phyloP scores from a whole-genome alignment of 2,329 filamentous ascomycete species.

The Fusarium foetens region DNA sequence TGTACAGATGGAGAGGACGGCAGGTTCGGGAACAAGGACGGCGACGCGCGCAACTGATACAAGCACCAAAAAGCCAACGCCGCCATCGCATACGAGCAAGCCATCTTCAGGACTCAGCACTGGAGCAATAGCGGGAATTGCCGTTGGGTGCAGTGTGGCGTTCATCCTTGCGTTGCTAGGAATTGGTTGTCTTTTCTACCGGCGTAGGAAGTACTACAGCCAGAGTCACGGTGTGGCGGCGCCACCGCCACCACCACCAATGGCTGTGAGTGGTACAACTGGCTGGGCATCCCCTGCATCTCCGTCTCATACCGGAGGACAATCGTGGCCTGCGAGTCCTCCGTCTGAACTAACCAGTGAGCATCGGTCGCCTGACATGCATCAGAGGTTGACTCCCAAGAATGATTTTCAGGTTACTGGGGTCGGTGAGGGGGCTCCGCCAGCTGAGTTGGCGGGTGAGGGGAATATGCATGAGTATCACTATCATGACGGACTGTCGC shows the following conservation, averaged over 20 bases:
- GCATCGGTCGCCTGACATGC: background rate
- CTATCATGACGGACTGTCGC: background rate
- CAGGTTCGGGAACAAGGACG: background rate
- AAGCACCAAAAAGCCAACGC: background rate
- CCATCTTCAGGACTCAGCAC: background rate
- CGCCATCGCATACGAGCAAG: background rate
- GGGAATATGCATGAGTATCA: background rate
- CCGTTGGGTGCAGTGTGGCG: background rate
- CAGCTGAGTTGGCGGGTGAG: background rate
- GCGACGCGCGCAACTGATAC: background rate
- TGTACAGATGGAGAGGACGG: slow-evolving; percentile 1
- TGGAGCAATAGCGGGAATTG: slow-evolving; percentile 13
- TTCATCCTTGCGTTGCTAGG: background rate
- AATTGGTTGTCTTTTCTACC: background rate
- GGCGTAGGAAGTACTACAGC: slow-evolving; percentile 4
- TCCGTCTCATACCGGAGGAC: background rate
- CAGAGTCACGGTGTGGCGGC: slow-evolving; percentile 2
- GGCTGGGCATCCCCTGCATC: too few species aligned
- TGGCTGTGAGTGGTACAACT: too few species aligned
- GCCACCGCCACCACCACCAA: background rate
- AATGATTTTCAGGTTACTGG: background rate
- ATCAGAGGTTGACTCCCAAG: background rate
- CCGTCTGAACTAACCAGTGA: background rate
- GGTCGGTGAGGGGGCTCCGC: background rate
- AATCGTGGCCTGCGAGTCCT: background rate